Base-by-base conservation (phyloP, 2,329 filamentous ascomycete species). In the Tolypocladium amazonense region DNA sequence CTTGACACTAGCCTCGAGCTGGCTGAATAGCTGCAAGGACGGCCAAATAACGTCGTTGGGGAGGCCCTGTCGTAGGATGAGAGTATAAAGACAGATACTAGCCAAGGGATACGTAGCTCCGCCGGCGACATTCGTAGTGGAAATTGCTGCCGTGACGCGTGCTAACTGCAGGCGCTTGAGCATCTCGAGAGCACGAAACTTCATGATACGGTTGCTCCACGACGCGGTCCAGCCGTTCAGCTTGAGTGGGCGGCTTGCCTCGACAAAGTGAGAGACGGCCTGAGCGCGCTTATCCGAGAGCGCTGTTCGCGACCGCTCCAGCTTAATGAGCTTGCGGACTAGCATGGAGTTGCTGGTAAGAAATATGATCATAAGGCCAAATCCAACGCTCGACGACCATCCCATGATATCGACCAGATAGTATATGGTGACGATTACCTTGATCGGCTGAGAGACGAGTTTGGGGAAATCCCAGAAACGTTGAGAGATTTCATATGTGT, bases 41-140 rank as follows among this genome's bases (percentile, higher is more conserved):
- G 92, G 92, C 71, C 96, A 96, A 12, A 92, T 92, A 33, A 96
- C 80, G 62, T 96, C 89, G 41, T 96, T 85, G 0, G 86, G 85
- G 11, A 96, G 74, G 0, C 85, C 81, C 56, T 83, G 79, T 0
- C 84, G 83, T 5, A 88, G 85, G 45, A 92, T 71, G 14, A 88
- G 79, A 0, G 91, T 94, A 70, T 91, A 96, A 0, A 90, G 86
- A 65, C 87, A 90, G 65, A 96, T 92, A 1, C 88, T 89, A 1
- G 88, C 85, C 0, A 94, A 86, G 0, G 91, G 91, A 64, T 96
- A 92, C 4, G 91, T 73, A 0, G 87, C 86, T 35, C 87, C 88
- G 0, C 88, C 86, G 35, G 90, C 79, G 4, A 84, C 79, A 69
- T 93, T 92, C 58, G 88, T 78, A 38, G 89, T 86, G 1, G 77